Conservation (phyloP, 176 grass and related monocot species). For the bread wheat (Triticum aestivum) region DNA sequence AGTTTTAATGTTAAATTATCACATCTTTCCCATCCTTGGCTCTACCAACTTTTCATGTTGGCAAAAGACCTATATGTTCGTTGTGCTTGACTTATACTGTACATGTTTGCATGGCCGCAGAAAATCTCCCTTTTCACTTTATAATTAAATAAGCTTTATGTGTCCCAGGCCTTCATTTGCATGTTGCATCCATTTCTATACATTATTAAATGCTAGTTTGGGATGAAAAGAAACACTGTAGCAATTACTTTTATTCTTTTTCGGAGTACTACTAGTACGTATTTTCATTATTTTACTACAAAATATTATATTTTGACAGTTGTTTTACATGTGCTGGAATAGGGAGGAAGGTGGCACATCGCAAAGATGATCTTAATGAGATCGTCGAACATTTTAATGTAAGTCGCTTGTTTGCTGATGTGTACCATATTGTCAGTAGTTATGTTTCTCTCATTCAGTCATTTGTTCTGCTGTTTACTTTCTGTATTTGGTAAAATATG, state of each 20-base stretch:
- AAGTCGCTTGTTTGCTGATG: conserved; percentile 38
- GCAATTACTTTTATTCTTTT: background rate
- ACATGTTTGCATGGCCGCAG: background rate
- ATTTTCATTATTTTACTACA: background rate
- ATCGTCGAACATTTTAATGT: conserved; percentile 90
- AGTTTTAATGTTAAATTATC: background rate
- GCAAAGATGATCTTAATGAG: conserved; percentile 76
- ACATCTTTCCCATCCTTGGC: background rate
- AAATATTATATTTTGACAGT: conserved; percentile 18
- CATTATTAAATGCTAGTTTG: background rate
- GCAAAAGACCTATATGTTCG: background rate
- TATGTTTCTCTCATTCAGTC: background rate
- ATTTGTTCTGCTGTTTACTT: background rate
- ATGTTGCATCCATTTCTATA: no score
- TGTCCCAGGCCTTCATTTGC: background rate
- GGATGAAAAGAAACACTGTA: background rate
- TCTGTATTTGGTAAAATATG: background rate
- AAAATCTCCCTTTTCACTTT: background rate
- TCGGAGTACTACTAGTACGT: no score
- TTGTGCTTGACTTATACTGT: background rate
- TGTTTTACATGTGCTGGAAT: conserved; percentile 23
- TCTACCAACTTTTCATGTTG: background rate
- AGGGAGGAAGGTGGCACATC: conserved; percentile 80
- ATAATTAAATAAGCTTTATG: background rate
- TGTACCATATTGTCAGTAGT: background rate